phyloP scores from a whole-genome alignment of 306 rosid species.

The Styphnolobium japonicum region DNA sequence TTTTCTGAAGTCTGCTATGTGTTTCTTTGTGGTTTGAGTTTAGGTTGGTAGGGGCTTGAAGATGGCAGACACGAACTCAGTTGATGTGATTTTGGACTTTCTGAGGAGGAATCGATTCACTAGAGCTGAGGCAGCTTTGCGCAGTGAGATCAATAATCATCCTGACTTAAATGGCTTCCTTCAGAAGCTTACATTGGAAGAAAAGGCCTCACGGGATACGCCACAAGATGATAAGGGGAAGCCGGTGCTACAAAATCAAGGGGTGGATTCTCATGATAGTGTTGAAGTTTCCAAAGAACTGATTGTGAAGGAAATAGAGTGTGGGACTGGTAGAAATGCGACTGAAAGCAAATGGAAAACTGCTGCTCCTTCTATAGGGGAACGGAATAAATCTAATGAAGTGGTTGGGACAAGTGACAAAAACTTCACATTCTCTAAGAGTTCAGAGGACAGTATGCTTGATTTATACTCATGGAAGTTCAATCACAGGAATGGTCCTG shows the following conservation, averaged over 20 bases:
- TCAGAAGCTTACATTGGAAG: conserved; percentile 55
- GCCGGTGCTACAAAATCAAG: conserved; percentile 41
- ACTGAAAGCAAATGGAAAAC: conserved; percentile 57
- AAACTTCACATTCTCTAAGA: conserved; percentile 48
- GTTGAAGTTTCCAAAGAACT: conserved; percentile 58
- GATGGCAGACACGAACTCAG: conserved; percentile 64
- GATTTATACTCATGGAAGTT: conserved; percentile 65
- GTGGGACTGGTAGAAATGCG: conserved; percentile 57
- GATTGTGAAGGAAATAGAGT: conserved; percentile 76
- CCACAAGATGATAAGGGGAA: conserved; percentile 50
- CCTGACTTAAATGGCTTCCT: conserved; percentile 59
- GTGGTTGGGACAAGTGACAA: conserved; percentile 47
- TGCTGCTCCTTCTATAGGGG: conserved; percentile 45
- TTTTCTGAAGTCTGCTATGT: conserved; percentile 23
- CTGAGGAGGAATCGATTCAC: conserved; percentile 56
- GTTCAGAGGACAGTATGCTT: conserved; percentile 51
- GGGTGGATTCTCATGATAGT: conserved; percentile 25
- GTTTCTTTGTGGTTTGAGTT: not conserved
- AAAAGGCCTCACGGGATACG: conserved; percentile 30
- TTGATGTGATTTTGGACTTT: conserved; percentile 64
- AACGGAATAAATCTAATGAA: conserved; percentile 45
- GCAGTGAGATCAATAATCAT: conserved; percentile 55
- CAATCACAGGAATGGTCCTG: conserved; percentile 54
- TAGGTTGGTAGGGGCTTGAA: conserved; percentile 39
- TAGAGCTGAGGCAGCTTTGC: conserved; percentile 76